A percentile compares a stretch with the other conserved stretches of the same genome.
These are phyloP conservation scores for Kwoniella dendrophila DNA, from an alignment of 768 basidiomycete species.

Conservation along the genomic window DNA sequence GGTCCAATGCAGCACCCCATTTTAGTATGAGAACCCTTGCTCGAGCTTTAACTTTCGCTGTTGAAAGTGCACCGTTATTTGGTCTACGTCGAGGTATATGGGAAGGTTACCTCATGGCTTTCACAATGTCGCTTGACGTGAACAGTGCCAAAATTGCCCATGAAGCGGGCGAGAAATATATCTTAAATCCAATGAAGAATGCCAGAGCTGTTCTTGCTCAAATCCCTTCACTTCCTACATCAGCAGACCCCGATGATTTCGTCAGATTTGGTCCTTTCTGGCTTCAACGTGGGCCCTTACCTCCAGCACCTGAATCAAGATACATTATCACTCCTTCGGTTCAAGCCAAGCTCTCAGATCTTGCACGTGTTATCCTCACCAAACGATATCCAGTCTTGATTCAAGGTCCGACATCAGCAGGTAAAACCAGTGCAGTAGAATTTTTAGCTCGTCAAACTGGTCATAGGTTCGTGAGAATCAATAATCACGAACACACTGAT, in stretches of 20 bases:
- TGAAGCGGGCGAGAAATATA: slow-evolving; percentile 70
- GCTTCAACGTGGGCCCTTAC: slow-evolving; percentile 73
- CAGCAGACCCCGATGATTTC: slow-evolving; percentile 62
- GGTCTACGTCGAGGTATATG: slow-evolving; percentile 83
- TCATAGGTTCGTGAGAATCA: slow-evolving; percentile 94
- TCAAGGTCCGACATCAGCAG: slow-evolving; percentile 95
- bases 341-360: slow-evolving; percentile 85
- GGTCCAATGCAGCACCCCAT: slow-evolving; percentile 87
- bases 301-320: slow-evolving; percentile 65
- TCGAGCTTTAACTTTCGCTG: slow-evolving; percentile 85
- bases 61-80: slow-evolving; percentile 74
- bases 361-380: slow-evolving; percentile 87
- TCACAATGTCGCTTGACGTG: slow-evolving; percentile 88
- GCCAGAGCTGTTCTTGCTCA: slow-evolving; percentile 71
- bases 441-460: slow-evolving; percentile 91
- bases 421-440: slow-evolving; percentile 96
- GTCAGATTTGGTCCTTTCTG: slow-evolving; percentile 91
- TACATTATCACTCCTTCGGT: slow-evolving; percentile 97
- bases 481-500: slow-evolving; percentile 99
- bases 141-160: slow-evolving; percentile 70
- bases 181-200: slow-evolving; percentile 79
- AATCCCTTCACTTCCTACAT: slow-evolving; percentile 64
- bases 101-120: slow-evolving; percentile 97
- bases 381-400: slow-evolving; percentile 91
- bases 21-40: slow-evolving; percentile 96